Base-by-base conservation (phyloP, 2,329 filamentous ascomycete genomes). In the Saccharata proteae region DNA sequence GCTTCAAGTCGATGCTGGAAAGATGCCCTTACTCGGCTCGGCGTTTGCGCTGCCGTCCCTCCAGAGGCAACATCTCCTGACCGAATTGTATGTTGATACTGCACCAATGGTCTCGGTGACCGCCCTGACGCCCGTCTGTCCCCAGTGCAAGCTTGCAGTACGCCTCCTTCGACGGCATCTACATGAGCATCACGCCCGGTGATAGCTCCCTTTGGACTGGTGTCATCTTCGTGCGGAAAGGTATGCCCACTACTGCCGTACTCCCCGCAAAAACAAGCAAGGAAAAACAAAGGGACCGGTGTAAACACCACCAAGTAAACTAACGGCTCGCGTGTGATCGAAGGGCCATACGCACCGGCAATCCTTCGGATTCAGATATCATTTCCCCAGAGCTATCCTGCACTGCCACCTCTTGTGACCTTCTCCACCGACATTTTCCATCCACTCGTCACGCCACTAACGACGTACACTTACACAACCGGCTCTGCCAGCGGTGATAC, bases 391-490 rank as follows among this genome's bases (percentile, higher is more conserved):
- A 68, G 70, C 22, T 94, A 92, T 52, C 88, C 88, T 9, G 61
- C 67, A 30, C 61, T 82, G 13, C 82, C 88, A 30, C 90, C 90
- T 7, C 65, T 86, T 12, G 74, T 98, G 42, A 88, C 79, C 33
- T 93, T 98, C 56, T 72, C 75, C 26, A 92, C 83, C 43, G 88
- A 96, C 52, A 79, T 96, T 43, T 98, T 96, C 55, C 88, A 98
- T 53, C 88, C 88, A 12, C 67, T 98, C 24, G 77, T 96, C 43
- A 85, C 86, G 6, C 86, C 90, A 21, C 67, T 92, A 39, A 93
- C 85, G n/a, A 93, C 84, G 3, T 92, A 93, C 58, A 90, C 83
- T 50, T 92, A 93, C 61, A 80, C 83, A 24, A 85, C 82, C 39
- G 77, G 80, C 16, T 52, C 53, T 35, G 74, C 80, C 20, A 77